Base-by-base conservation (phyloP, 2,329 filamentous ascomycete genomes). In the Claviceps cyperi region DNA sequence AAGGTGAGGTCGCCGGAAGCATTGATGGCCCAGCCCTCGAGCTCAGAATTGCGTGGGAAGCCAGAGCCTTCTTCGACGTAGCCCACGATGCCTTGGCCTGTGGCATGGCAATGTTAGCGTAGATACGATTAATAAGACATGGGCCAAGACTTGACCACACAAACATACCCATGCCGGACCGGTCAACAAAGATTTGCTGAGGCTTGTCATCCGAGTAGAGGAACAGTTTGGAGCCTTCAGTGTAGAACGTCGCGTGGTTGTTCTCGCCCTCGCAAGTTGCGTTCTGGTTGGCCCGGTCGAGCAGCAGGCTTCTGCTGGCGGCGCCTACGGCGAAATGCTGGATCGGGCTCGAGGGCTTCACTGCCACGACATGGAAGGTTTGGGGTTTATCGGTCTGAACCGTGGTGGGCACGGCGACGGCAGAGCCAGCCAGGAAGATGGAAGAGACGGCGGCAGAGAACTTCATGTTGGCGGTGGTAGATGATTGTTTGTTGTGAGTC, bases 121-220 rank as follows among this genome's bases (percentile, higher is more conserved):
- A 11, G 28, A 32, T 32, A 32, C 28, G 28, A 32, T 32, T 9
- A 32, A 32, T 9, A 32, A 32, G 8, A 32, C 28, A 32, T 11
- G 28, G 28, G 28, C 11, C 28, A 7, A 24, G 14, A 17, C 24
- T 24, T 17, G 14, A 45, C 19, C 24, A 19, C 45, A 6, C 19
- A 4, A 55, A 55, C 69, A 41, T 71, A 71, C 74, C 77, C 75
- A 79, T 78, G 58, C 75, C 77, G 44, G 74, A 77, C 43, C 73
- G 71, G 61, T 81, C 77, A 40, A 72, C 71, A 54, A 59, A 80
- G 47, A 76, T 52, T 56, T 72, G 63, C 65, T 81, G 78, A 2
- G 64, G 62, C 36, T 55, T 65, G 4, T 28, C 21, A 28, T 58
- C 55, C 36, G 67, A 56, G 54, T 69, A 78, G 35, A 82, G 69